Conservation (phyloP, 208 protist genomes). For the Leishmania amazonensis region DNA sequence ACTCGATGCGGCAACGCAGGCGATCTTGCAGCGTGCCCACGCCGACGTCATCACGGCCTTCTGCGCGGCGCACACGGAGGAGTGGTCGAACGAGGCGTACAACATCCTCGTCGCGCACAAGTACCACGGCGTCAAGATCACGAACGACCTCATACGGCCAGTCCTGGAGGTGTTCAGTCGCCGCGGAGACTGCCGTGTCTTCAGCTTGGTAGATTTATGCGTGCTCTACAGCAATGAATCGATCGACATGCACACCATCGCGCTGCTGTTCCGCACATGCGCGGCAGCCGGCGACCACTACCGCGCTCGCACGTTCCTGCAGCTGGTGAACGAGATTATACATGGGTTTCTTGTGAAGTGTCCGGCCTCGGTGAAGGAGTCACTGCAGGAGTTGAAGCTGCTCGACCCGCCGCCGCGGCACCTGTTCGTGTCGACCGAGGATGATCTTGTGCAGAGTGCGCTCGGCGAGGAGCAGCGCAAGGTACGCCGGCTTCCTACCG, state of each 20-base stretch:
- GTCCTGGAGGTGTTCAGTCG: slow-evolving; percentile 63
- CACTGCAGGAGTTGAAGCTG: slow-evolving; percentile 66
- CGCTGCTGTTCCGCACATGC: slow-evolving; percentile 74
- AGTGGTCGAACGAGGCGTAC: slow-evolving; percentile 79
- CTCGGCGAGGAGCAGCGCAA: slow-evolving; percentile 22
- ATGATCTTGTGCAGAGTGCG: slow-evolving; percentile 39
- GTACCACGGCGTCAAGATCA: slow-evolving; percentile 84
- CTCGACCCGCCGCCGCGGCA: slow-evolving; percentile 51
- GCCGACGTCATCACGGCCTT: slow-evolving; percentile 51
- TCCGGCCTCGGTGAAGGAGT: slow-evolving; percentile 47
- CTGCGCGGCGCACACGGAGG: slow-evolving; percentile 59
- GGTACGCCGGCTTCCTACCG: slow-evolving; percentile 30
- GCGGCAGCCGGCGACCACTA: slow-evolving; percentile 78
- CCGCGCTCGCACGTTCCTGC: slow-evolving; percentile 71
- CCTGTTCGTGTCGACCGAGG: slow-evolving; percentile 57
- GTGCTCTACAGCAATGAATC: slow-evolving; percentile 77
- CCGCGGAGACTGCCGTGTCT: slow-evolving; percentile 81
- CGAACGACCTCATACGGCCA: slow-evolving; percentile 60
- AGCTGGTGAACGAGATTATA: slow-evolving; percentile 75
- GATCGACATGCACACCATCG: slow-evolving; percentile 81
- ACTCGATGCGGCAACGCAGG: slow-evolving; percentile 34
- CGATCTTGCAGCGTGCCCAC: slow-evolving; percentile 57
- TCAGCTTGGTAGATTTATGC: slow-evolving; percentile 87
- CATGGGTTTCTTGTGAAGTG: slow-evolving; percentile 80
- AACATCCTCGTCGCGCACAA: slow-evolving; percentile 85